These are phyloP conservation scores for Megacollybia marginata DNA, from an alignment of 768 basidiomycete species.

Conservation along the genomic window DNA sequence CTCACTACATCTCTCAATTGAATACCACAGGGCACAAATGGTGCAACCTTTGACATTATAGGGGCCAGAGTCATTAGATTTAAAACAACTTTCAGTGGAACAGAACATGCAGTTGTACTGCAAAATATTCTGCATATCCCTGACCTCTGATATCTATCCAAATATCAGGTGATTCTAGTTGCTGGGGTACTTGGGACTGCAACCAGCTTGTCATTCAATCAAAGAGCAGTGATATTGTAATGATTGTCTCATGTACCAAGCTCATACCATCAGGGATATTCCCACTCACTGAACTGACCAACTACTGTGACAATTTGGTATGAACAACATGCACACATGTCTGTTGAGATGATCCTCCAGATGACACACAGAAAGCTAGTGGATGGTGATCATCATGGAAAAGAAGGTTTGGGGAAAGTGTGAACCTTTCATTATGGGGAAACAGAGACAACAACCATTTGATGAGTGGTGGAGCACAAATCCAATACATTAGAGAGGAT, in stretches of 20 bases:
- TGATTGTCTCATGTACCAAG: not conserved
- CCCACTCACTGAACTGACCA: not conserved
- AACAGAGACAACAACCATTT: not conserved
- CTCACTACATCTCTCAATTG: too few relatives aligned
- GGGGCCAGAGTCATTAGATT: not conserved
- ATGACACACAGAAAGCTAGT: not conserved
- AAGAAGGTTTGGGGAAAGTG: not conserved
- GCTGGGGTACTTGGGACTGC: not conserved
- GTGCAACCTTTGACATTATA: not conserved
- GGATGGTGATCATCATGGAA: conserved; percentile 1
- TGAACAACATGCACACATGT: not conserved
- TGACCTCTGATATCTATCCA: not conserved
- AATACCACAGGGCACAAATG: too few relatives aligned
- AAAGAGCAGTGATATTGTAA: not conserved
- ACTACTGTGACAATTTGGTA: not conserved
- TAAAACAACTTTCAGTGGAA: not conserved
- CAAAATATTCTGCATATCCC: not conserved
- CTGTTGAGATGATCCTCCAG: not conserved
- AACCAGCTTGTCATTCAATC: not conserved
- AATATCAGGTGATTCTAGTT: not conserved
- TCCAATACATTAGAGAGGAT: not conserved
- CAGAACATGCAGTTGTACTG: not conserved
- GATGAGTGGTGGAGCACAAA: not conserved
- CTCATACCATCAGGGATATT: not conserved
- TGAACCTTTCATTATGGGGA: not conserved